Conservation (phyloP, 208 protist genomes). For the Leptomonas seymouri region DNA sequence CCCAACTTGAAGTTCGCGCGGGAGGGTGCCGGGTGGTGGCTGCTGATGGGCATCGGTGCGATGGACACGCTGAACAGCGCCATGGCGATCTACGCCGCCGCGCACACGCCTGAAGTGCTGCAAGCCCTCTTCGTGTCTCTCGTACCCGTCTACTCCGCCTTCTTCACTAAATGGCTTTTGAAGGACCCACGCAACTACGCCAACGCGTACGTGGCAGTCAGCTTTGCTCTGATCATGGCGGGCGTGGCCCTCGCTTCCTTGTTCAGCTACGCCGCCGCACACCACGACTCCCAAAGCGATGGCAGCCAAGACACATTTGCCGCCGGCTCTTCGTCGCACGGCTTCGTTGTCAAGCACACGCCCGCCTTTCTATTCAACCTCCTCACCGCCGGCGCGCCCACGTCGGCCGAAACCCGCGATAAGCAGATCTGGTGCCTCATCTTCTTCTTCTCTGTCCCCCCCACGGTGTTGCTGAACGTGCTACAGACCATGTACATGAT, state of each 20-base stretch:
- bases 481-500: constrained; percentile 81
- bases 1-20: constrained; percentile 51
- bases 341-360: background rate
- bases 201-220: constrained; percentile 34
- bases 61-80: constrained; percentile 54
- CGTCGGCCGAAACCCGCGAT: constrained; percentile 10
- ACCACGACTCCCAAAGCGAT: background rate
- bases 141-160: constrained; percentile 51
- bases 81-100: constrained; percentile 62
- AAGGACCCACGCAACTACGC: constrained; percentile 49
- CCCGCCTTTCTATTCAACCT: background rate
- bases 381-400: constrained; percentile 3
- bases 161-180: constrained; percentile 57
- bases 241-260: constrained; percentile 50
- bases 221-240: constrained; percentile 46
- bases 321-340: background rate
- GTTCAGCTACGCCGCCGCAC: constrained; percentile 23
- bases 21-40: constrained; percentile 27
- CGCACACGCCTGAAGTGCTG: constrained; percentile 63
- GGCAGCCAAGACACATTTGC: background rate
- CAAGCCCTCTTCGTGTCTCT: constrained; percentile 60
- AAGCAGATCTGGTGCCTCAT: constrained; percentile 58
- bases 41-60: constrained; percentile 46
- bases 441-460: constrained; percentile 74
- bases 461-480: constrained; percentile 73